Evolutionary conservation across 208 protist genomes (phyloP), one percentile per base, ranked within the genome.

Genomic region (Leishmania mexicana): DNA sequence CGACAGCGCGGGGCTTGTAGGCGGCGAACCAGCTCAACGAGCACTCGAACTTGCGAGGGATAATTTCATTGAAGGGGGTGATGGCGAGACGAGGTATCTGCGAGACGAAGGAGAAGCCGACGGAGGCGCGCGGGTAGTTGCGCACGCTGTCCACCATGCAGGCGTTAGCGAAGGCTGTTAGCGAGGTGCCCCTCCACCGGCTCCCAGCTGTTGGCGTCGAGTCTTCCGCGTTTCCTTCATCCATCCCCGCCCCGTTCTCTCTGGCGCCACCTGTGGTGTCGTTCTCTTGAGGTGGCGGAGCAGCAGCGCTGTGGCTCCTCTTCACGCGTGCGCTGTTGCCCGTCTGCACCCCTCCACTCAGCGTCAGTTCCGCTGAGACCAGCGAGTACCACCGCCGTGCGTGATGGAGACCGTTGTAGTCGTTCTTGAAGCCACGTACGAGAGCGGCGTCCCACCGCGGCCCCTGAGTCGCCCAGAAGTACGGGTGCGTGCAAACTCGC

Each of bases 401-500:
- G 75, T 90, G 86, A 70, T 95, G 92, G 81, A 92, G 76, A n/a
- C 79, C 77, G 45, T 70, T 76, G 75, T 89, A 88, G 79, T 90
- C 85, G 45, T 93, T 86, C 75, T 76, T 81, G 60, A 95, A 93
- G 42, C 92, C 92, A 51, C 89, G 87, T 38, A 95, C 60, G 35
- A 92, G 89, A 67, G 79, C 70, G 24, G 88, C 64, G 57, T 90
- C 74, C 90, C 89, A 95, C 53, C 64, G 78, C 13, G 89, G 92
- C 19, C 89, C 89, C 78, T 95, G 92, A 53, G 92, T 95, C 2
- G 92, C 92, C 90, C 92, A 95, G 75, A 95, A 89, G 73, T 92
- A 87, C 75, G 60, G 68, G 60, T 95, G 92, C 62, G 49, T 49
- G 53, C 64, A 45, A 8, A 79, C 40, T 8, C 40, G 28, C 49